Evolutionary conservation across 2,329 filamentous ascomycete species (phyloP).

Genomic region (Malbranchea zuffiana): DNA sequence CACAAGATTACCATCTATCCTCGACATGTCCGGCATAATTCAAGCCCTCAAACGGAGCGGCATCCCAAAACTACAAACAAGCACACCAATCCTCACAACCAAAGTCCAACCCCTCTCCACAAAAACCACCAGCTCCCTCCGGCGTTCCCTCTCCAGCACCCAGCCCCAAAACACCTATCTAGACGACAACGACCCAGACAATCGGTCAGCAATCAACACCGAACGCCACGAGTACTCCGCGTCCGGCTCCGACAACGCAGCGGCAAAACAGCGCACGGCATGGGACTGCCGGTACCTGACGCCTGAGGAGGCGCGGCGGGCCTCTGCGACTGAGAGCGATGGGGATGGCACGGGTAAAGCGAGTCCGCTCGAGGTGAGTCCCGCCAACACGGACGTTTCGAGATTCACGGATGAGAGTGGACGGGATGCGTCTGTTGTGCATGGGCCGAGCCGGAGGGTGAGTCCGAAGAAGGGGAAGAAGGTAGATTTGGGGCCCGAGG

Average conservation of each 20-base stretch:
- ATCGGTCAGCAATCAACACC: constrained; percentile 55
- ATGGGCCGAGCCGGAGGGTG: constrained; percentile 31
- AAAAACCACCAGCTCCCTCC: too few species aligned
- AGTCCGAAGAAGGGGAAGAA: constrained; percentile 26
- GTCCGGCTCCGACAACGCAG: constrained; percentile 53
- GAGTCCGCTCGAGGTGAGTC: constrained; percentile 49
- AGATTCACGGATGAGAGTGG: constrained; percentile 40
- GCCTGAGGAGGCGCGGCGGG: constrained; percentile 47
- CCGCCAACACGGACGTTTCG: constrained; percentile 50
- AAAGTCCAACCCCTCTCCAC: too few species aligned
- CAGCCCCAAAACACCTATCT: constrained; percentile 4
- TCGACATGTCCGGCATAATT: too few species aligned
- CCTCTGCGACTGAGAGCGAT: constrained; percentile 28
- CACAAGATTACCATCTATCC: too few species aligned
- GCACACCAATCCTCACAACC: too few species aligned
- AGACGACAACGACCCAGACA: constrained; percentile 17
- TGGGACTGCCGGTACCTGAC: constrained; percentile 58
- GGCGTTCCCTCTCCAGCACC: constrained; percentile 4
- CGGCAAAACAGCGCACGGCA: constrained; percentile 50
- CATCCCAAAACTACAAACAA: too few species aligned
- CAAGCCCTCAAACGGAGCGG: too few species aligned
- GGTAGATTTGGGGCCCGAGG: constrained; percentile 14
- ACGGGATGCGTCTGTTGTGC: constrained; percentile 30
- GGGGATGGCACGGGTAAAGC: constrained; percentile 32
- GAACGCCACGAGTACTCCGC: constrained; percentile 56